phyloP scores from a whole-genome alignment of 345 rosid species.

The Brassica rapa region DNA sequence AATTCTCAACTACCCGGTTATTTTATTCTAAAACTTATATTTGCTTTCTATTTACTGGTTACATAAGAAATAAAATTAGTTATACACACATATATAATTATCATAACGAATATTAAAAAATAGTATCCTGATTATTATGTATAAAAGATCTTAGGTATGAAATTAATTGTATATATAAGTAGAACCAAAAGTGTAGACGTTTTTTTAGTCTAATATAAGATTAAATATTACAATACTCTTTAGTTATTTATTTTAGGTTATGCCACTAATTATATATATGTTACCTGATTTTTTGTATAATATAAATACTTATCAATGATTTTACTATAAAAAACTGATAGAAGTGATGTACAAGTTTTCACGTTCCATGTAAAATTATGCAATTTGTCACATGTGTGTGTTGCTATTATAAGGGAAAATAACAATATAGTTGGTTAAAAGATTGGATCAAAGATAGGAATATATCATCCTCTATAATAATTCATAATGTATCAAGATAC shows the following conservation, averaged over 20 bases:
- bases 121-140: neutral
- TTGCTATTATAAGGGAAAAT: too few species aligned
- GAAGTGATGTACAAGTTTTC: neutral
- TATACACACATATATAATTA: neutral
- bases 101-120: neutral
- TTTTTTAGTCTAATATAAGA: neutral
- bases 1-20: too few species aligned
- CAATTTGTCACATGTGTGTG: neutral
- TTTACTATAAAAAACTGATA: neutral
- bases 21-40: too few species aligned
- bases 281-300: neutral
- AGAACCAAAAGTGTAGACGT: neutral
- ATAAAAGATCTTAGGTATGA: neutral
- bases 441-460: too few species aligned
- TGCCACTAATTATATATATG: neutral
- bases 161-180: neutral
- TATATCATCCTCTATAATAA: too few species aligned
- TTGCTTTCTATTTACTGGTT: too few species aligned
- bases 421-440: too few species aligned
- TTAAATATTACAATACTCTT: too few species aligned
- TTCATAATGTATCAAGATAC: too few species aligned
- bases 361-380: neutral
- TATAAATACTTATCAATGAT: neutral
- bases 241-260: too few species aligned
- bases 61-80: too few species aligned